Percentiles rank a stretch among this genome's conserved stretches.
phyloP scores from a whole-genome alignment of 352 stramenopile genomes.

The Aphanomyces euteiches region DNA sequence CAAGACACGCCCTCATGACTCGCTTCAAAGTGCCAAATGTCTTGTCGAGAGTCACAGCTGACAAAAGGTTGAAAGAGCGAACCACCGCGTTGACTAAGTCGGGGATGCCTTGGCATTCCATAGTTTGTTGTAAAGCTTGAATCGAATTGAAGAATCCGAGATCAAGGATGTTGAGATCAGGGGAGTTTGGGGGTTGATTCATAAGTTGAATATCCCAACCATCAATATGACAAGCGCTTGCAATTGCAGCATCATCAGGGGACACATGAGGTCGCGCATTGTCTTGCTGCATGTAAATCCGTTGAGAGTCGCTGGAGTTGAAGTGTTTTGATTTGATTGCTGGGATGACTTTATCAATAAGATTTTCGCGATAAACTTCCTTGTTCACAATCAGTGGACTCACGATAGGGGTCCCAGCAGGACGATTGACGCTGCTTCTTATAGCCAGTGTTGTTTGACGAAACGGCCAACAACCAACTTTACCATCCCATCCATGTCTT shows the following conservation, averaged over 20 bases:
- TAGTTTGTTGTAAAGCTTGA: slow-evolving; percentile 24
- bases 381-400: background rate
- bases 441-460: background rate
- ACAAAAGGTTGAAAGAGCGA: background rate
- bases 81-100: background rate
- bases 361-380: background rate
- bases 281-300: slow-evolving; percentile 5
- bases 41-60: background rate
- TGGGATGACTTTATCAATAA: slow-evolving; percentile 8
- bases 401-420: background rate
- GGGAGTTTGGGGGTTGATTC: slow-evolving; percentile 26
- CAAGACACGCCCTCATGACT: background rate
- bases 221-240: background rate
- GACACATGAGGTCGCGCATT: background rate
- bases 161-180: slow-evolving; percentile 32
- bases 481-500: background rate
- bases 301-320: background rate
- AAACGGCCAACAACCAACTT: slow-evolving; percentile 10
- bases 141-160: slow-evolving; percentile 31
- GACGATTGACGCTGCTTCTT: slow-evolving; percentile 2
- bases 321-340: slow-evolving; percentile 3
- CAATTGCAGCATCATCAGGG: background rate
- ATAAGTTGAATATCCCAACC: slow-evolving; percentile 29
- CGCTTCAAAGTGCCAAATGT: background rate
- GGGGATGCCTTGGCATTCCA: background rate